Conservation (phyloP, 1,284 basidiomycete species). For the Tilletia caries region DNA sequence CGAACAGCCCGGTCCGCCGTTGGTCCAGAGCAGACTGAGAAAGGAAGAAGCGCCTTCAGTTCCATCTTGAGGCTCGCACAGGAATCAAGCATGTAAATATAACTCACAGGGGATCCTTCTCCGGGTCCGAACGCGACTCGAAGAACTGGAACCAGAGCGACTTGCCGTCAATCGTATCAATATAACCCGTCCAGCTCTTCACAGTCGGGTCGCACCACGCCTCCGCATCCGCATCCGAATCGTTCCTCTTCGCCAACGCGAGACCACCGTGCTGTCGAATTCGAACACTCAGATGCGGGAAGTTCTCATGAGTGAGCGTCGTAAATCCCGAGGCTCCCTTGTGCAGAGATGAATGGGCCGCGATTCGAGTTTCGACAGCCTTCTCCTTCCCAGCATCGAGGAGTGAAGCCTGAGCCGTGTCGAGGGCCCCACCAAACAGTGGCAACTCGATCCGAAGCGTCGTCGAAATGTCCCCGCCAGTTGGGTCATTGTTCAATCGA, state of each 20-base stretch:
- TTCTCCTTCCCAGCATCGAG: too few species aligned
- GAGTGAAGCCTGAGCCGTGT: too few species aligned
- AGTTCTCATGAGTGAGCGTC: constrained; percentile 37
- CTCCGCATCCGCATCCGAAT: constrained; percentile 28
- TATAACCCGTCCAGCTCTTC: constrained; percentile 54
- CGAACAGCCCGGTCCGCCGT: constrained; percentile 52
- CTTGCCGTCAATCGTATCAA: constrained; percentile 65
- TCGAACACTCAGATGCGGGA: constrained; percentile 36
- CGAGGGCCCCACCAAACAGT: background rate
- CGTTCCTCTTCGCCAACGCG: constrained; percentile 14
- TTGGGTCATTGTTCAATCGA: too few species aligned
- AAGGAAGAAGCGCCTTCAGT: too few species aligned
- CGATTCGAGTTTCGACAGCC: background rate
- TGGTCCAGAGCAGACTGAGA: constrained; percentile 37
- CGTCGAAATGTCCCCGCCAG: background rate
- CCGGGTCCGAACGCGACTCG: constrained; percentile 68
- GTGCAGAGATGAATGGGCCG: constrained; percentile 18
- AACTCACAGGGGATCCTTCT: constrained; percentile 61
- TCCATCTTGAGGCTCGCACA: background rate
- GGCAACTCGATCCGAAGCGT: background rate
- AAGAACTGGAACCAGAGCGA: constrained; percentile 83
- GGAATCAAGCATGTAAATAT: background rate
- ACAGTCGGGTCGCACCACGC: constrained; percentile 49
- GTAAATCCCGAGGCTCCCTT: constrained; percentile 25
- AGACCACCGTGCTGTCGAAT: constrained; percentile 40